A percentile compares a stretch with the other conserved stretches of the same genome.
Conservation (phyloP, 495 filamentous ascomycete species). For the Aspergillus ellipticus region DNA sequence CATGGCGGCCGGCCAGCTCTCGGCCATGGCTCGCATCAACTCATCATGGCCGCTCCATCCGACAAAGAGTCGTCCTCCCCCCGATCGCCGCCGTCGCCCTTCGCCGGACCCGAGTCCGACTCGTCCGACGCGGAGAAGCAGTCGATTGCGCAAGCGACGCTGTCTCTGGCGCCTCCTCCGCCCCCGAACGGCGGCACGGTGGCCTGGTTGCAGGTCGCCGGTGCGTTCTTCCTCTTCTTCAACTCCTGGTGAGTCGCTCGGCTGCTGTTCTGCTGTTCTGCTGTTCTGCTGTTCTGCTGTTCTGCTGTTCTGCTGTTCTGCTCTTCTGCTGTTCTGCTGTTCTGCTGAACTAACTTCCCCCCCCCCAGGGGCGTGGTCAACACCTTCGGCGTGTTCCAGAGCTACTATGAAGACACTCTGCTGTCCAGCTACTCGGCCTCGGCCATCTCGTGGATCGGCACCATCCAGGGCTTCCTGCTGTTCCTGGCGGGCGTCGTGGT, state of each 20-base stretch:
- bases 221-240: conserved; percentile 1
- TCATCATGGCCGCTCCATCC: not conserved
- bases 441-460: conserved; percentile 58
- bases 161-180: not conserved
- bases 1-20: too few species aligned
- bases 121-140: not conserved
- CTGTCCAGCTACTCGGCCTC: conserved; percentile 45
- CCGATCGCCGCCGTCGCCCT: not conserved
- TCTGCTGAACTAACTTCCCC: not conserved
- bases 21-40: not conserved
- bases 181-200: not conserved
- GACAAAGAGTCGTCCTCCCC: not conserved
- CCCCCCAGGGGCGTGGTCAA: conserved; percentile 11
- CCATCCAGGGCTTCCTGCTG: conserved; percentile 50
- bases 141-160: not conserved
- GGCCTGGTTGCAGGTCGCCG: not conserved
- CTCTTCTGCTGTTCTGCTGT: too few species aligned
- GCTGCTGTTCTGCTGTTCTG: too few species aligned
- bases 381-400: conserved; percentile 30
- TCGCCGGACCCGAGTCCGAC: not conserved
- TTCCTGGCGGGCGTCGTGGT: conserved; percentile 50
- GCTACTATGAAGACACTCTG: conserved; percentile 53
- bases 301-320: too few species aligned
- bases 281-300: too few species aligned
- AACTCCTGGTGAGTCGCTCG: not conserved